phyloP scores from a whole-genome alignment of 1,139 yeast species.

The Pichia norvegensis region DNA sequence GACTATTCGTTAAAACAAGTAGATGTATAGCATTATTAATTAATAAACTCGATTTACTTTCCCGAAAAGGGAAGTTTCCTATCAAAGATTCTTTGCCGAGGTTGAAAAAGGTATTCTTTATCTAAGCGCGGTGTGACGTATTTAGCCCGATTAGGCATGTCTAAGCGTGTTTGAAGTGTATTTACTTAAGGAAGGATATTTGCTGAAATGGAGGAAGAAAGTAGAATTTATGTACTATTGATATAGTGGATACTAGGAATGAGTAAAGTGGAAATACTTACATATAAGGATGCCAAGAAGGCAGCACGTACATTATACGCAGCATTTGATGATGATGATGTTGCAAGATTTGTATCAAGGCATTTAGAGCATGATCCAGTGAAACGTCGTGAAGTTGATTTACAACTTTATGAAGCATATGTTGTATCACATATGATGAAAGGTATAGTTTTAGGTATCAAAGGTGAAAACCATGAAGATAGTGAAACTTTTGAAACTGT shows the following conservation, averaged over 20 bases:
- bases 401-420: constrained; percentile 48
- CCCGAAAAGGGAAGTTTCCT: background rate
- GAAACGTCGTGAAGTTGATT: constrained; percentile 35
- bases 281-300: constrained; percentile 39
- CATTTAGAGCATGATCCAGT: constrained; percentile 36
- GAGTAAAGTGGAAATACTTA: constrained; percentile 29
- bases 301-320: constrained; percentile 48
- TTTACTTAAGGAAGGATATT: background rate
- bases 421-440: constrained; percentile 48
- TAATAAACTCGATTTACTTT: background rate
- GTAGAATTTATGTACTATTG: no score
- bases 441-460: constrained; percentile 46
- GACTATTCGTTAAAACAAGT: constrained; percentile 10
- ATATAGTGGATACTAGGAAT: background rate
- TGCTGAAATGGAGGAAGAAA: background rate
- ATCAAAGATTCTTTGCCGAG: background rate
- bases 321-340: constrained; percentile 46
- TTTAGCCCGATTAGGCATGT: background rate
- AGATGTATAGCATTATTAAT: background rate
- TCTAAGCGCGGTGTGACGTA: background rate
- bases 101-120: no score
- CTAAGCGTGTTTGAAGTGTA: background rate
- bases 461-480: constrained; percentile 26
- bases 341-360: constrained; percentile 41
- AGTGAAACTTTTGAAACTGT: constrained; percentile 50